Percentiles rank a stretch among this genome's conserved stretches.
Conservation (phyloP, 306 rosid species). For the Parietaria judaica region DNA sequence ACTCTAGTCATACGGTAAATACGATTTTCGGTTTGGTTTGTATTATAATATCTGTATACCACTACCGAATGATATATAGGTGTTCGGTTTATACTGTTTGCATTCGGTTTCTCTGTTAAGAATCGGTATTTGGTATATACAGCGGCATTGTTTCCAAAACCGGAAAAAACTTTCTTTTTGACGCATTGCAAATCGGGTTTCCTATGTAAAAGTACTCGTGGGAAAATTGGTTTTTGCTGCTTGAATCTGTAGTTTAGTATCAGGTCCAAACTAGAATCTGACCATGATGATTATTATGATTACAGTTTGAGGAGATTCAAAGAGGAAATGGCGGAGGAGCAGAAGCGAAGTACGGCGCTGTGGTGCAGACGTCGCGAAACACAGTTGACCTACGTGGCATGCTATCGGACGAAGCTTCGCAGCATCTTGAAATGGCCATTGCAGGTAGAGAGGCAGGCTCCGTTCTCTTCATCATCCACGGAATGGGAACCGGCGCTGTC, state of each 20-base stretch:
- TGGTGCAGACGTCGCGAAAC: slow-evolving; percentile 75
- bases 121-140: no score
- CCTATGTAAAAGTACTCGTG: background rate
- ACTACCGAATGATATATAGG: no score
- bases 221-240: background rate
- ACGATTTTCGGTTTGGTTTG: no score
- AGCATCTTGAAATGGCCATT: slow-evolving; percentile 65
- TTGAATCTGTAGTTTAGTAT: background rate
- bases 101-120: no score
- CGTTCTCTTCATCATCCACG: slow-evolving; percentile 75
- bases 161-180: no score
- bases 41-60: no score
- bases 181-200: no score
- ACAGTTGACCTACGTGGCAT: slow-evolving; percentile 78
- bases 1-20: no score
- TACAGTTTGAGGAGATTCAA: slow-evolving; percentile 31
- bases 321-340: slow-evolving; percentile 25
- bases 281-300: slow-evolving; percentile 6
- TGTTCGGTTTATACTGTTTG: no score
- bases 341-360: slow-evolving; percentile 51
- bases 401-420: slow-evolving; percentile 77
- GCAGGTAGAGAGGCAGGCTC: slow-evolving; percentile 51
- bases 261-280: background rate
- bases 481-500: slow-evolving; percentile 85
- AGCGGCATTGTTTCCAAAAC: no score